A percentile compares a stretch with the other conserved stretches of the same genome.
These are phyloP conservation scores for Mycoemilia scoparia DNA, from an alignment of 192 early-diverging fungal genomes.

Conservation along the genomic window DNA sequence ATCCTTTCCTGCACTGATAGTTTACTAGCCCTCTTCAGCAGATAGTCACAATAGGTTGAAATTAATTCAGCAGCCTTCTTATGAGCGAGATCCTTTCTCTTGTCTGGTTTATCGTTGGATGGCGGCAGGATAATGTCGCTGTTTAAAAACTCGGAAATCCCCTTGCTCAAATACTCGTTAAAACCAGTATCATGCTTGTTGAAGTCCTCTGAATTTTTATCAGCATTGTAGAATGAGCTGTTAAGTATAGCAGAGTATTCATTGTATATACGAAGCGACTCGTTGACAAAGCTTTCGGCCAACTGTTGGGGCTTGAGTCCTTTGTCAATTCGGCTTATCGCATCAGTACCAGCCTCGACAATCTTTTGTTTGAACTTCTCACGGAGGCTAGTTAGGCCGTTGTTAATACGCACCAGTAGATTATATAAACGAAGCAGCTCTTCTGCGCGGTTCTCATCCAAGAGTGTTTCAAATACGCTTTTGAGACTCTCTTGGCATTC, in stretches of 20 bases:
- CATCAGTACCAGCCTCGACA: constrained; percentile 51
- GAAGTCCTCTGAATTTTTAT: constrained; percentile 72
- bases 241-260: constrained; percentile 68
- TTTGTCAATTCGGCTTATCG: constrained; percentile 57
- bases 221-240: constrained; percentile 53
- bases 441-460: constrained; percentile 73
- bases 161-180: constrained; percentile 79
- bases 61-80: constrained; percentile 71
- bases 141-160: constrained; percentile 88
- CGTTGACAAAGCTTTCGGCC: constrained; percentile 11
- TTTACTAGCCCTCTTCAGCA: constrained; percentile 69
- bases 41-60: constrained; percentile 74
- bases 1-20: too few relatives aligned
- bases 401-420: constrained; percentile 61
- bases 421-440: constrained; percentile 77
- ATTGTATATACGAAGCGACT: constrained; percentile 59
- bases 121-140: constrained; percentile 63
- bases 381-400: constrained; percentile 67
- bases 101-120: too few relatives aligned
- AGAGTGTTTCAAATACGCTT: constrained; percentile 77
- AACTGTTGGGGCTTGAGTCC: constrained; percentile 24
- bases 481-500: constrained; percentile 65
- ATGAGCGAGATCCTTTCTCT: too few relatives aligned
- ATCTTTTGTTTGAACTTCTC: constrained; percentile 60
- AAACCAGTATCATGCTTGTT: constrained; percentile 83